phyloP scores from a whole-genome alignment of 257 asterid species.

The Scutellaria galericulata region DNA sequence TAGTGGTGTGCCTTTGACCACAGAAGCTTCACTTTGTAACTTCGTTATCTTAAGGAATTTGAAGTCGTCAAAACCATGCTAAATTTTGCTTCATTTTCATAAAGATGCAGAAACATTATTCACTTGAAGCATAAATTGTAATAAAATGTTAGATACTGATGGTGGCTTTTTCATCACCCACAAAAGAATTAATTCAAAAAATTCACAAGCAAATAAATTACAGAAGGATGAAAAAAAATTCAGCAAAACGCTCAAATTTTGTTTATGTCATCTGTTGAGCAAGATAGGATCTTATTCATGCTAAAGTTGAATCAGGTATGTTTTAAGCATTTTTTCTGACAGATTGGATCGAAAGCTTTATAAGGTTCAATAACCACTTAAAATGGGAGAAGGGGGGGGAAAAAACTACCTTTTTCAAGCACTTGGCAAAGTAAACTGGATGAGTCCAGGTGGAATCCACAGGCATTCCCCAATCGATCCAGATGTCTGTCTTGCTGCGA shows the following conservation, averaged over 20 bases:
- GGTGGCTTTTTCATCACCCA: too few species aligned
- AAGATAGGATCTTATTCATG: conserved; percentile 22
- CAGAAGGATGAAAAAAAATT: too few species aligned
- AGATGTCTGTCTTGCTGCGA: conserved; percentile 46
- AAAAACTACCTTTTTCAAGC: conserved; percentile 68
- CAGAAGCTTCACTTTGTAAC: too few species aligned
- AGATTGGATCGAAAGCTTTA: conserved; percentile 22
- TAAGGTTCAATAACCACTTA: conserved; percentile 19
- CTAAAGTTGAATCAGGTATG: neutral
- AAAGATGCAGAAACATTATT: neutral
- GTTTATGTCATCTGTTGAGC: neutral
- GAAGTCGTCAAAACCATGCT: neutral
- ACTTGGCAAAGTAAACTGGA: conserved; percentile 78
- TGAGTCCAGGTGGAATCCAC: conserved; percentile 56
- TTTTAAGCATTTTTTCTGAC: neutral
- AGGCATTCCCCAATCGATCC: conserved; percentile 69
- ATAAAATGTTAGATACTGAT: too few species aligned
- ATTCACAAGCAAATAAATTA: too few species aligned
- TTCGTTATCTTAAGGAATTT: neutral
- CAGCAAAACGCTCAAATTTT: too few species aligned
- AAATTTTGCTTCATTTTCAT: neutral
- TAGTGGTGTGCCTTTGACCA: neutral
- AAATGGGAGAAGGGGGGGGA: neutral
- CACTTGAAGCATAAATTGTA: too few species aligned
- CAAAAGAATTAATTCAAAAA: too few species aligned